Evolutionary conservation across 78 protist genomes (phyloP).

Genomic region (Protostelium mycophagum): DNA sequence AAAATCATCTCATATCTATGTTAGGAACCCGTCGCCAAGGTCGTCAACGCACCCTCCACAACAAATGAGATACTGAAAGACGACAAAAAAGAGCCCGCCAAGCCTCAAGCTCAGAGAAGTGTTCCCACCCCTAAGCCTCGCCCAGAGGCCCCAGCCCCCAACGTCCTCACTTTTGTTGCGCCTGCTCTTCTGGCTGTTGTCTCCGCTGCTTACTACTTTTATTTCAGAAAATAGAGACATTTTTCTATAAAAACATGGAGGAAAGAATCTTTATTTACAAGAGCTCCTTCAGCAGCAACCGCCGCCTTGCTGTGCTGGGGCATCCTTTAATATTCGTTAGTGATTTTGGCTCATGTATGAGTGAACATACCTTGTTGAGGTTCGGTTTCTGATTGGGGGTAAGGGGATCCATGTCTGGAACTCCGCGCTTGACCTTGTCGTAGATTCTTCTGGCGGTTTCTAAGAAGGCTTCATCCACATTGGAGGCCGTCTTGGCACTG

Average conservation of each 20-base stretch:
- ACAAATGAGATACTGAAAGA: too few species aligned
- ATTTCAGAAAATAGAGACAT: not conserved
- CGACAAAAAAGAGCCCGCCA: not conserved
- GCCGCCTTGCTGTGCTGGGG: too few species aligned
- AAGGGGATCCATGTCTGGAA: constrained; percentile 40
- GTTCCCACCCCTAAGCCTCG: not conserved
- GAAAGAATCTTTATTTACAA: too few species aligned
- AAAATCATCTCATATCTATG: too few species aligned
- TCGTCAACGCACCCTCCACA: not conserved
- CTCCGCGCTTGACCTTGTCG: constrained; percentile 72
- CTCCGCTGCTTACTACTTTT: not conserved
- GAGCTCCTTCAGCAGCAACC: too few species aligned
- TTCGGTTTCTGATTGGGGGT: not conserved
- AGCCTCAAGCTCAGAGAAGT: not conserved
- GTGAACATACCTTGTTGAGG: too few species aligned
- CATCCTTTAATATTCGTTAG: too few species aligned
- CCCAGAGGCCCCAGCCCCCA: not conserved
- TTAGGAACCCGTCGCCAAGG: not conserved
- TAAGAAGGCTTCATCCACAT: constrained; percentile 91
- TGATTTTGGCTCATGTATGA: too few species aligned
- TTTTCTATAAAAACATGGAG: too few species aligned
- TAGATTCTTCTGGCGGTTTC: constrained; percentile 76
- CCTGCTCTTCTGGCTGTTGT: not conserved
- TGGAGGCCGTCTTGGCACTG: constrained; percentile 93
- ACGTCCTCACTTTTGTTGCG: not conserved